A percentile compares a stretch with the other conserved stretches of the same genome.
phyloP scores from a whole-genome alignment of 225 moss, liverwort and hornwort species.

The Sphagnum tenellum region DNA sequence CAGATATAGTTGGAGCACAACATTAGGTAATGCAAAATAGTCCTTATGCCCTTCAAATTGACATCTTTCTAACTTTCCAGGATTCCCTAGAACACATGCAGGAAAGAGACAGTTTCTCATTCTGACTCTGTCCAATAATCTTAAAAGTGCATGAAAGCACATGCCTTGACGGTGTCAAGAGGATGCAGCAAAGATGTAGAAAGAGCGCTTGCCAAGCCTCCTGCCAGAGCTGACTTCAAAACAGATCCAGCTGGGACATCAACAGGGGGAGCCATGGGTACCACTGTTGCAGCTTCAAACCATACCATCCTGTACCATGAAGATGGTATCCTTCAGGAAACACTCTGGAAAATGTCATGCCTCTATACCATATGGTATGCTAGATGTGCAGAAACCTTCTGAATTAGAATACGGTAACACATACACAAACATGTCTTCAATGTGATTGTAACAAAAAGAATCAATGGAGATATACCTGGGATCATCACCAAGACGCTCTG shows the following conservation, averaged over 20 bases:
- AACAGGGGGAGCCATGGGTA: constrained; percentile 60
- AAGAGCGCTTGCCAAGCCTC: constrained; percentile 61
- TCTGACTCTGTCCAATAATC: background rate
- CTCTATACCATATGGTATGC: too few species aligned
- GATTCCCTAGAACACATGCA: background rate
- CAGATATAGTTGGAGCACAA: background rate
- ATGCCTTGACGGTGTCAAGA: constrained; percentile 60
- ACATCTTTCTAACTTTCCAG: too few species aligned
- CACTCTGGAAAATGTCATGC: too few species aligned
- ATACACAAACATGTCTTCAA: background rate
- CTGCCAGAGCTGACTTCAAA: constrained; percentile 56
- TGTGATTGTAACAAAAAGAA: background rate
- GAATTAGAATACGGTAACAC: too few species aligned
- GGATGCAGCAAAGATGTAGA: constrained; percentile 61
- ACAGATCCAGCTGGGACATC: constrained; percentile 58
- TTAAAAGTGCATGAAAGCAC: constrained; percentile 1
- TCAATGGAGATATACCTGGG: constrained; percentile 28
- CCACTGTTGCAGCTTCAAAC: constrained; percentile 67
- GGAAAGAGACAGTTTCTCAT: background rate
- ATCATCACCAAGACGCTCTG: constrained; percentile 64
- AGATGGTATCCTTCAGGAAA: background rate
- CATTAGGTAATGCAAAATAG: background rate
- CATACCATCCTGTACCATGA: constrained; percentile 43
- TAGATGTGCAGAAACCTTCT: too few species aligned
- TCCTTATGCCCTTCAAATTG: background rate